Conservation (phyloP, 345 rosid genomes). For the Hibiscus trionum region DNA sequence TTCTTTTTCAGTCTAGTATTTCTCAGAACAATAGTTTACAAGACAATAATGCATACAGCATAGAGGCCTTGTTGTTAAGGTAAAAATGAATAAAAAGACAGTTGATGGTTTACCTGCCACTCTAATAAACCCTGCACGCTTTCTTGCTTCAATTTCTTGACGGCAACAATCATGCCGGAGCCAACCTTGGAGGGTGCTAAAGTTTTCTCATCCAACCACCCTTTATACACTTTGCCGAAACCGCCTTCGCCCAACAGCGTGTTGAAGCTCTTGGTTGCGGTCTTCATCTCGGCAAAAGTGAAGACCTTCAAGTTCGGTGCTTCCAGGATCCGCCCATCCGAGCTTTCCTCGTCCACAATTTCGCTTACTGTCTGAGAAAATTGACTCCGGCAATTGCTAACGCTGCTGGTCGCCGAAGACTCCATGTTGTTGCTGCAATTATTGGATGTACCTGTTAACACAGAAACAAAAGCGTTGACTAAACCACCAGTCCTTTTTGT, state of each 20-base stretch:
- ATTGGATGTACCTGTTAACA: slow-evolving; percentile 11
- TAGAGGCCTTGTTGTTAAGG: neutral
- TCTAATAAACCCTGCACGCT: slow-evolving; percentile 65
- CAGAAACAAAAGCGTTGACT: neutral
- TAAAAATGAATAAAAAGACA: neutral
- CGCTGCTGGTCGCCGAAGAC: slow-evolving; percentile 24
- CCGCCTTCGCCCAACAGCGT: slow-evolving; percentile 73
- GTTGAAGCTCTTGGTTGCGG: slow-evolving; percentile 54
- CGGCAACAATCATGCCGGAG: slow-evolving; percentile 57
- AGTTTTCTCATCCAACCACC: slow-evolving; percentile 66
- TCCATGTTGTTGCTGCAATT: slow-evolving; percentile 26
- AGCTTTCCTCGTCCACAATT: slow-evolving; percentile 11
- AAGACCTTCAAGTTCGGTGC: slow-evolving; percentile 42
- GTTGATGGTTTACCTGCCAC: slow-evolving; percentile 54
- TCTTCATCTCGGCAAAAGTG: slow-evolving; percentile 49
- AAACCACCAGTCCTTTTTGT: neutral
- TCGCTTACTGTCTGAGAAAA: slow-evolving; percentile 39
- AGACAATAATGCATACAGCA: too few relatives aligned
- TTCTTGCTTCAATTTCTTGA: slow-evolving; percentile 64
- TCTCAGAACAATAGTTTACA: too few relatives aligned
- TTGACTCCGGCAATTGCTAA: slow-evolving; percentile 39
- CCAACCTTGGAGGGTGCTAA: slow-evolving; percentile 51
- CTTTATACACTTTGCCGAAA: slow-evolving; percentile 75
- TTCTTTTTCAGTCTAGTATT: too few relatives aligned
- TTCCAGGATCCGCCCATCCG: slow-evolving; percentile 24